Conservation (phyloP, 352 stramenopile genomes). For the Phytophthora agathidicida region DNA sequence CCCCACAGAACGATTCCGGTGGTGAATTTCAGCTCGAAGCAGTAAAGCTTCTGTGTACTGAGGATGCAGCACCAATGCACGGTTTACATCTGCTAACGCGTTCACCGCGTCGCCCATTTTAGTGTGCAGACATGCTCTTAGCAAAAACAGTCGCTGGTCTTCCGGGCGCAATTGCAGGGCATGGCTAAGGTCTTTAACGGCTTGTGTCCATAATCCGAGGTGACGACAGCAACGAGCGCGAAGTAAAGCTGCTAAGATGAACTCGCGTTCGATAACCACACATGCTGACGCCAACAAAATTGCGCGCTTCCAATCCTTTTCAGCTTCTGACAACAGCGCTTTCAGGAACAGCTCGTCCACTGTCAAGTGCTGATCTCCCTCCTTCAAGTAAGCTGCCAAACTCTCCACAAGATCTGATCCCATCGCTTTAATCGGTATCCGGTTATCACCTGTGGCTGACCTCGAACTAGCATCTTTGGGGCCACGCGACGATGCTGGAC, state of each 20-base stretch:
- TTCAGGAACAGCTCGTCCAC: conserved; percentile 67
- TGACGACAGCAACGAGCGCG: conserved; percentile 71
- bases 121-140: conserved; percentile 61
- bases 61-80: conserved; percentile 59
- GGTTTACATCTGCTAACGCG: conserved; percentile 64
- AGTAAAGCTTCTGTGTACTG: conserved; percentile 73
- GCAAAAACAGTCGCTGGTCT: conserved; percentile 60
- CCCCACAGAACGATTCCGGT: conserved; percentile 47
- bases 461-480: conserved; percentile 15
- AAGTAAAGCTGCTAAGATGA: conserved; percentile 59
- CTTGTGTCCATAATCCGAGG: conserved; percentile 74
- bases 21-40: conserved; percentile 69
- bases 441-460: conserved; percentile 9
- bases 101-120: conserved; percentile 63
- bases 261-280: conserved; percentile 70
- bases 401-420: conserved; percentile 48
- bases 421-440: conserved; percentile 55
- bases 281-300: conserved; percentile 77
- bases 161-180: conserved; percentile 53
- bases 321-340: conserved; percentile 55
- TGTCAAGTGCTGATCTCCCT: conserved; percentile 63
- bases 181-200: conserved; percentile 70
- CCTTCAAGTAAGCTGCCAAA: conserved; percentile 52
- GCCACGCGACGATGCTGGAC: conserved; percentile 17
- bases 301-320: conserved; percentile 71